These are phyloP conservation scores for Nannizziopsis barbatae DNA, from an alignment of 2,329 filamentous ascomycete species.

Conservation along the genomic window DNA sequence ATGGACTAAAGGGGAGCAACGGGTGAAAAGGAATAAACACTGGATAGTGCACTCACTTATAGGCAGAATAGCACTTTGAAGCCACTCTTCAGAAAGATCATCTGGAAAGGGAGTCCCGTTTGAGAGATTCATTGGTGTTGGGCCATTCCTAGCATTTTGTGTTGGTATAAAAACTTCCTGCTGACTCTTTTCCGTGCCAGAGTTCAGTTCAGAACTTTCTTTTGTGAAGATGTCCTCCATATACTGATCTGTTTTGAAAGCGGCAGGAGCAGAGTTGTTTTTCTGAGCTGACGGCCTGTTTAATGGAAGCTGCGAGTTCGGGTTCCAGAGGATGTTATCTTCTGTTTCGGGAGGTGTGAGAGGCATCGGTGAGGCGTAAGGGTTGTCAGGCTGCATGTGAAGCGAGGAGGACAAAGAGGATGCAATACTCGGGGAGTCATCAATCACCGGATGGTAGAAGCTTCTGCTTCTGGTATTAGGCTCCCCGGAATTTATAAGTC, in stretches of 20 bases:
- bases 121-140: constrained; percentile 17
- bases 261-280: constrained; percentile 24
- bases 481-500: background rate
- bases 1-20: background rate
- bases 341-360: constrained; percentile 36
- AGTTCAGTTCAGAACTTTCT: constrained; percentile 9
- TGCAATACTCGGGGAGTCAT: background rate
- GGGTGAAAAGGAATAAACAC: background rate
- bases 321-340: constrained; percentile 30
- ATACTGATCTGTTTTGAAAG: constrained; percentile 21
- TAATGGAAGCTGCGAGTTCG: constrained; percentile 10
- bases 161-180: constrained; percentile 3
- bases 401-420: constrained; percentile 22
- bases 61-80: constrained; percentile 29
- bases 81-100: constrained; percentile 26
- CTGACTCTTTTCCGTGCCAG: constrained; percentile 1
- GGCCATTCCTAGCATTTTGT: background rate
- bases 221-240: background rate
- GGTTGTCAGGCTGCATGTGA: constrained; percentile 11
- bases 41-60: constrained; percentile 25
- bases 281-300: constrained; percentile 21
- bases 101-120: constrained; percentile 26
- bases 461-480: background rate
- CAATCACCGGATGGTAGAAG: constrained; percentile 1
- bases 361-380: constrained; percentile 29